These are phyloP conservation scores for Trametes punicea DNA, from an alignment of 768 basidiomycete genomes.

Conservation along the genomic window DNA sequence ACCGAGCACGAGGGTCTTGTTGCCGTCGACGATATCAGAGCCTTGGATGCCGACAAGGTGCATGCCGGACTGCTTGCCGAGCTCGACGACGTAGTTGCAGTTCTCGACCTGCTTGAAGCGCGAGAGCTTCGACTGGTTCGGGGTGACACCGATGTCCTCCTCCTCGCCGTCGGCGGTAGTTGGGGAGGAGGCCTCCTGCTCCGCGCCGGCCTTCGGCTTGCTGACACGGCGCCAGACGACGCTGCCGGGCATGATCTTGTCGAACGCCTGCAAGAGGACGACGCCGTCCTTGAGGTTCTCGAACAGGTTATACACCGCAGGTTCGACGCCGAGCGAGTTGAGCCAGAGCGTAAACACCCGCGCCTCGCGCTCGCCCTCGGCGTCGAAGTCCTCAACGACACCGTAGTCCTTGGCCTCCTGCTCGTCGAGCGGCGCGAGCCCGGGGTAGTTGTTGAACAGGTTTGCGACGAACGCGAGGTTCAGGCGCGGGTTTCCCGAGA, in stretches of 20 bases:
- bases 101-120: slow-evolving; percentile 98
- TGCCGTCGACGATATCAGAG: slow-evolving; percentile 94
- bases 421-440: slow-evolving; percentile 91
- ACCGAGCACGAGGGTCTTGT: slow-evolving; percentile 88
- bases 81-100: slow-evolving; percentile 93
- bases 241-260: slow-evolving; percentile 88
- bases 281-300: slow-evolving; percentile 94
- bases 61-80: slow-evolving; percentile 91
- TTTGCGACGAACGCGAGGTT: slow-evolving; percentile 99
- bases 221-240: slow-evolving; percentile 97
- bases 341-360: slow-evolving; percentile 98
- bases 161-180: slow-evolving; percentile 57
- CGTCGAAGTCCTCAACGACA: slow-evolving; percentile 94
- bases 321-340: slow-evolving; percentile 95
- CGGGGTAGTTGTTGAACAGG: slow-evolving; percentile 96
- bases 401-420: slow-evolving; percentile 91
- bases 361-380: slow-evolving; percentile 97
- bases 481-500: slow-evolving; percentile 92
- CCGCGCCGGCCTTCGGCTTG: slow-evolving; percentile 75
- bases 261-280: slow-evolving; percentile 91
- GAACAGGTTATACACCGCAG: slow-evolving; percentile 93
- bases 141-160: slow-evolving; percentile 80
- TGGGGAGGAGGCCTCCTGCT: slow-evolving; percentile 26
- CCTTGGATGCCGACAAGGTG: slow-evolving; percentile 97
- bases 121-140: slow-evolving; percentile 81